Percentiles rank a stretch among this genome's conserved stretches.
phyloP scores from a whole-genome alignment of 2,329 filamentous ascomycete genomes.

The Capronia coronata region DNA sequence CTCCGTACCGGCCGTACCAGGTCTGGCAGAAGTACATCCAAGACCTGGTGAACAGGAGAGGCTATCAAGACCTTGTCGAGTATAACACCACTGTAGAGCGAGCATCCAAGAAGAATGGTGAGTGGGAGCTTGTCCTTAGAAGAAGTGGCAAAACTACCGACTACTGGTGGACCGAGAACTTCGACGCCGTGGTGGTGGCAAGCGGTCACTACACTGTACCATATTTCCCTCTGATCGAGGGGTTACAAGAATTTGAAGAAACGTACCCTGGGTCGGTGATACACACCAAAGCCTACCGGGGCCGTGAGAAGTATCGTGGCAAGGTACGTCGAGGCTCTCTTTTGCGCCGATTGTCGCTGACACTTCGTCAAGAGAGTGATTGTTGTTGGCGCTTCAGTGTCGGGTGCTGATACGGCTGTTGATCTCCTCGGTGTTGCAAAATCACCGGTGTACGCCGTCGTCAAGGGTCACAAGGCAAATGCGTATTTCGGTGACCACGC shows the following conservation, averaged over 20 bases:
- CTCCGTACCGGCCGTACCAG: constrained; percentile 51
- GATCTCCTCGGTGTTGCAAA: constrained; percentile 45
- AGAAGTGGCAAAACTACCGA: constrained; percentile 36
- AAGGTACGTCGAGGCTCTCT: constrained; percentile 1
- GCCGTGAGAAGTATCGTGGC: constrained; percentile 32
- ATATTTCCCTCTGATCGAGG: constrained; percentile 45
- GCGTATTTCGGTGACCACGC: constrained; percentile 54
- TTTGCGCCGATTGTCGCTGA: neutral
- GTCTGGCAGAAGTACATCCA: constrained; percentile 52
- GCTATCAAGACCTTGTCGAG: constrained; percentile 41
- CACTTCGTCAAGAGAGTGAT: constrained; percentile 46
- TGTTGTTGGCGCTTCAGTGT: constrained; percentile 59
- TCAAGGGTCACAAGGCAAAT: constrained; percentile 42
- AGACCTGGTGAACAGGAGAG: constrained; percentile 49
- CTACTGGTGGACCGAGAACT: constrained; percentile 57
- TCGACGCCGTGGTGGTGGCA: constrained; percentile 56
- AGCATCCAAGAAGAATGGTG: constrained; percentile 44
- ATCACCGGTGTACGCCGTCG: constrained; percentile 48
- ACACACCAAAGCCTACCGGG: constrained; percentile 45
- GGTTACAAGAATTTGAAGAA: constrained; percentile 37
- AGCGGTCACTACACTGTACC: constrained; percentile 56
- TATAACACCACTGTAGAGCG: constrained; percentile 55
- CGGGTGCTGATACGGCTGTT: constrained; percentile 55
- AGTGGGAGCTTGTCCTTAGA: constrained; percentile 1
- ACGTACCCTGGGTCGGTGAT: constrained; percentile 38